Percentiles rank a stretch among this genome's conserved stretches.
phyloP scores from a whole-genome alignment of 2,329 filamentous ascomycete genomes.

The Cladosporium cucumerinum region DNA sequence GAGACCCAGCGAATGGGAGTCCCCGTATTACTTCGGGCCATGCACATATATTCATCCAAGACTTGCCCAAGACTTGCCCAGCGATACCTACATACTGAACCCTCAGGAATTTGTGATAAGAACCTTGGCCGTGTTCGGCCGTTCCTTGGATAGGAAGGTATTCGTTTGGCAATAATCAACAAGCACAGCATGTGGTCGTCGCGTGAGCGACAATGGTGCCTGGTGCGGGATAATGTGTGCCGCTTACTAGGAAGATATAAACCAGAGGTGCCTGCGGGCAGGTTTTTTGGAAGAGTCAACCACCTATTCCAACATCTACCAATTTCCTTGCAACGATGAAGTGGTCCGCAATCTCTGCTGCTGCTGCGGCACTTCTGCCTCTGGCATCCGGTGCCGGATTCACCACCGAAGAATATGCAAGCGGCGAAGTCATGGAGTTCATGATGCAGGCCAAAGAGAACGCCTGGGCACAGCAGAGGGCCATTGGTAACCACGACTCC shows the following conservation, averaged over 20 bases:
- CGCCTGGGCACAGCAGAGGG: slow-evolving; percentile 24
- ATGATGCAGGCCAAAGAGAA: slow-evolving; percentile 21
- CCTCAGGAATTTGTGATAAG: slow-evolving; percentile 11
- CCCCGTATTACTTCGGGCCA: not conserved
- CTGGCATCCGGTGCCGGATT: slow-evolving; percentile 22
- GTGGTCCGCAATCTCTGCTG: slow-evolving; percentile 19
- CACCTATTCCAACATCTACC: not conserved
- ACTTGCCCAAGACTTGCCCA: slow-evolving; percentile 12
- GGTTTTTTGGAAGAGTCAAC: not conserved
- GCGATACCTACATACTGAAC: not conserved
- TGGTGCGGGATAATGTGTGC: not conserved
- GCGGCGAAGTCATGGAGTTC: slow-evolving; percentile 23
- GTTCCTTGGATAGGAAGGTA: slow-evolving; percentile 12
- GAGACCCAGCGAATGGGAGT: slow-evolving; percentile 4
- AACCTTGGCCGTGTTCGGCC: slow-evolving; percentile 8
- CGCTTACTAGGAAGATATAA: slow-evolving; percentile 9
- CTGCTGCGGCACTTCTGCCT: slow-evolving; percentile 19
- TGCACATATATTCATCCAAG: not conserved
- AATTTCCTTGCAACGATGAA: slow-evolving; percentile 21
- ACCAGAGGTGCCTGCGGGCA: not conserved
- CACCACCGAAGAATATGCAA: slow-evolving; percentile 21
- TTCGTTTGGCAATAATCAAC: not conserved
- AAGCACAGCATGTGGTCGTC: slow-evolving; percentile 7
- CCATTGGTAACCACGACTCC: slow-evolving; percentile 20
- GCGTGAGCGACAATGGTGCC: slow-evolving; percentile 7